phyloP scores from a whole-genome alignment of 768 basidiomycete genomes.

The Albatrellus ellisii region DNA sequence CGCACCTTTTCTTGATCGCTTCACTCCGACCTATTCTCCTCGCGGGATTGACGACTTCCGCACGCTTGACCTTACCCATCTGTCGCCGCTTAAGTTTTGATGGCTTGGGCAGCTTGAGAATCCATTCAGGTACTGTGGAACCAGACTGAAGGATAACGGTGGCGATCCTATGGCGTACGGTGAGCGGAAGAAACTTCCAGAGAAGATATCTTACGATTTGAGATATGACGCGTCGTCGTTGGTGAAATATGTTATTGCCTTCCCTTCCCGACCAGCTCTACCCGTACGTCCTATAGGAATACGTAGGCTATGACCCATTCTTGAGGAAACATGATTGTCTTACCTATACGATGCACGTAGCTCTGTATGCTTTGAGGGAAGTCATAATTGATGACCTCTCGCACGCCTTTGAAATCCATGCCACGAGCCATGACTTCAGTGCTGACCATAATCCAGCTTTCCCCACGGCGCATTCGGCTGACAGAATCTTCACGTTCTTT shows the following conservation, averaged over 20 bases:
- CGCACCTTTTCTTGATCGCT: conserved; percentile 61
- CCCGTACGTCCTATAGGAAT: conserved; percentile 65
- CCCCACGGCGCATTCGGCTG: conserved; percentile 72
- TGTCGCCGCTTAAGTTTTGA: conserved; percentile 76
- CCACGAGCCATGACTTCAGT: conserved; percentile 98
- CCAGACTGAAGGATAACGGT: conserved; percentile 94
- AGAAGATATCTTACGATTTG: conserved; percentile 49
- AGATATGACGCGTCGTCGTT: conserved; percentile 86
- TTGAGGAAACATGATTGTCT: conserved; percentile 4
- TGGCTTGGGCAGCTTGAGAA: conserved; percentile 86
- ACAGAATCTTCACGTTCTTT: conserved; percentile 83
- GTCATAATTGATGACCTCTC: conserved; percentile 93
- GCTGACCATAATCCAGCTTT: conserved; percentile 90
- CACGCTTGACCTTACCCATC: conserved; percentile 77
- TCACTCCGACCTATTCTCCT: conserved; percentile 55
- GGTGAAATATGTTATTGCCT: conserved; percentile 93
- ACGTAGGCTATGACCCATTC: not conserved
- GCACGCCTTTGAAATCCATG: conserved; percentile 93
- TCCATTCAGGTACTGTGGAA: conserved; percentile 88
- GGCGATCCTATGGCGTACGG: conserved; percentile 50
- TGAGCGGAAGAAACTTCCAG: conserved; percentile 2
- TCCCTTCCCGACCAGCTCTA: conserved; percentile 83
- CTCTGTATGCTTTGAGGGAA: conserved; percentile 93
- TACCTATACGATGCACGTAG: conserved; percentile 92
- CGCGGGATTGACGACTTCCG: conserved; percentile 61